Evolutionary conservation across 768 basidiomycete species (phyloP), one percentile per base, ranked within the genome.

Genomic region (Calocybe cyanea): DNA sequence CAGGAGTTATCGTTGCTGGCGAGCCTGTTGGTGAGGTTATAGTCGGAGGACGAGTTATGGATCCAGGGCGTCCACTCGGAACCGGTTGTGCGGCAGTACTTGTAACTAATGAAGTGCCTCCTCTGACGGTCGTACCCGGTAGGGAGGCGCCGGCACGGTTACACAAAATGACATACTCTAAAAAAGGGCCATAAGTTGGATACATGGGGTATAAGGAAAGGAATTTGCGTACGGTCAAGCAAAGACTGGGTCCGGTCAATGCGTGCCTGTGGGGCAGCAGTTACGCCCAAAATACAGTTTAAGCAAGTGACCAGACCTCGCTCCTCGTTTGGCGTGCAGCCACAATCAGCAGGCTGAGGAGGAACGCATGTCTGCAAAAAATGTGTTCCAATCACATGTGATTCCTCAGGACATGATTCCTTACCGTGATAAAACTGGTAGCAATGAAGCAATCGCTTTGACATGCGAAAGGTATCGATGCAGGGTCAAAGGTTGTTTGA

Each of bases 111-210:
- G 46, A 41, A 2, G 43, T 30, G n/a, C 18, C 47, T 5, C 53
- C 53, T 5, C 41, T 37, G 23, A 54, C 20, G 7, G 53, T 51
- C 6, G 53, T 54, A 3, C 25, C 47, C 19, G 53, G 53, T 8
- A 54, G 41, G 17, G 17, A 1, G 20, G 48, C 47, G 8, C 53
- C 53, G 23, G 41, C 50, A 14, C 13, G 11, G 4, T 45, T 31
- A 13, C 53, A 54, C 24, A 38, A 7, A 13, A 24, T 7, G 21
- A 54, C 40, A 19, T 49, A 52, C 33, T 52, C 51, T 52, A n/a
- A 13, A 45, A n/a, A 11, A 13, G 24, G 11, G 14, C 8, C 10
- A 6, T 18, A 7, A 41, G 25, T 13, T 2, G 17, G 14, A 41
- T 28, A 17, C 20, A 9, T 14, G 11, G 25, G 6, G 11, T n/a